phyloP scores from a whole-genome alignment of 2,329 filamentous ascomycete species.

The Acrocalymma vagum region DNA sequence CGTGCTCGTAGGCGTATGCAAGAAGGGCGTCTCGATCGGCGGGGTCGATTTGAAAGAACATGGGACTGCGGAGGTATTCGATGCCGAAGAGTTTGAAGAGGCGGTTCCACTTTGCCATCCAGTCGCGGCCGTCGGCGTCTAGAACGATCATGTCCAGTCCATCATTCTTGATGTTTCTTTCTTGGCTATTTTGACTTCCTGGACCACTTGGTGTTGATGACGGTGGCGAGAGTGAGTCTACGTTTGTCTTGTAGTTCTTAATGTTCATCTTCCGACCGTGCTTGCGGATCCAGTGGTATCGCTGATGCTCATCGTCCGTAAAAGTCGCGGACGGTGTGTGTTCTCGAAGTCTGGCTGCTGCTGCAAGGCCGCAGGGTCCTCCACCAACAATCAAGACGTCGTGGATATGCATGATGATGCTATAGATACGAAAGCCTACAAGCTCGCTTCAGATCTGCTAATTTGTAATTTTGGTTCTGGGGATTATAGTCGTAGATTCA shows the following conservation, averaged over 20 bases:
- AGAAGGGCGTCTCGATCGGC: constrained; percentile 77
- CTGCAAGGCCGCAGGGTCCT: constrained; percentile 77
- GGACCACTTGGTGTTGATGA: constrained; percentile 30
- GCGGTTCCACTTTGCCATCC: constrained; percentile 76
- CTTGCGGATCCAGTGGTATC: constrained; percentile 80
- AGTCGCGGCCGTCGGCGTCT: constrained; percentile 69
- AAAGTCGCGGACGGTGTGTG: constrained; percentile 80
- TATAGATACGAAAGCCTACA: no score
- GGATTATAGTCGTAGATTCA: no score
- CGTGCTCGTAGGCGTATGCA: constrained; percentile 70
- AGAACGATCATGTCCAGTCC: constrained; percentile 62
- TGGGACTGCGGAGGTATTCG: constrained; percentile 75
- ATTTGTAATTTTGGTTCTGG: no score
- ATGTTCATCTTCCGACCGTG: constrained; percentile 67
- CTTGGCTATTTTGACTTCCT: no score
- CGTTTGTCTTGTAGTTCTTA: constrained; percentile 60
- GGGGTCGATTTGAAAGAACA: constrained; percentile 86
- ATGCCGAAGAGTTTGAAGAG: constrained; percentile 76
- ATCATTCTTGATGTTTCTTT: no score
- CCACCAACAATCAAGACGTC: constrained; percentile 77
- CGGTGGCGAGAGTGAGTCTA: constrained; percentile 34
- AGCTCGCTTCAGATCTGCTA: no score
- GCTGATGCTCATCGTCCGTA: constrained; percentile 81
- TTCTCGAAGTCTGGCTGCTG: constrained; percentile 76
- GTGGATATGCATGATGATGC: constrained; percentile 46